Base-by-base conservation (phyloP, 1,284 basidiomycete genomes). In the Puccinia novopanici region DNA sequence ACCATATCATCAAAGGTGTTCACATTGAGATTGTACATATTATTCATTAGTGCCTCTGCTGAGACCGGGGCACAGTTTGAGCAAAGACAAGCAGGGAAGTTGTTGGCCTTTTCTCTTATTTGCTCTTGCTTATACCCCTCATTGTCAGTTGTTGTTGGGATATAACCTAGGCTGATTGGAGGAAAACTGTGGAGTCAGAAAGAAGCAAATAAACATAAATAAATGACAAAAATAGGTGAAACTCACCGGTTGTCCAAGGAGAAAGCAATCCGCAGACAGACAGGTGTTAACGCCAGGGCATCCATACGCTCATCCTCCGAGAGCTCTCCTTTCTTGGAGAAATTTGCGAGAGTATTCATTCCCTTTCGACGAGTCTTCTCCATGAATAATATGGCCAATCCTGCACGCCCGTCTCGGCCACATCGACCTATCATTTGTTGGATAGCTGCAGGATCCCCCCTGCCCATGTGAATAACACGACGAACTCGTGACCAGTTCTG, bases 381-480 rank as follows among this genome's bases (percentile, higher is more conserved):
- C 45, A 70, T 42, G 15, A 70, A 70, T 24, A 70, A 24, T 10
- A 50, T 70, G 24, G n/a, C 67, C 6, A 70, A 19, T 27, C 67
- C 67, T n/a, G n/a, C n/a, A n/a, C n/a, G n/a, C n/a, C n/a, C n/a
- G n/a, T n/a, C n/a, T n/a, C n/a, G n/a, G n/a, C n/a, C n/a, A n/a
- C n/a, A n/a, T n/a, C n/a, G n/a, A n/a, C n/a, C n/a, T n/a, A n/a
- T n/a, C n/a, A n/a, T n/a, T n/a, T n/a, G n/a, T n/a, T n/a, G n/a
- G n/a, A n/a, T n/a, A n/a, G n/a, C n/a, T n/a, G n/a, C n/a, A n/a
- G n/a, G n/a, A n/a, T n/a, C n/a, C n/a, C n/a, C n/a, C n/a, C n/a
- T n/a, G n/a, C n/a, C n/a, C n/a, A n/a, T n/a, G n/a, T n/a, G n/a
- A n/a, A n/a, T n/a, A n/a, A n/a, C n/a, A n/a, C n/a, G n/a, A n/a